Conservation (phyloP, 192 early-diverging fungal genomes). For the Dissophora ornata region DNA sequence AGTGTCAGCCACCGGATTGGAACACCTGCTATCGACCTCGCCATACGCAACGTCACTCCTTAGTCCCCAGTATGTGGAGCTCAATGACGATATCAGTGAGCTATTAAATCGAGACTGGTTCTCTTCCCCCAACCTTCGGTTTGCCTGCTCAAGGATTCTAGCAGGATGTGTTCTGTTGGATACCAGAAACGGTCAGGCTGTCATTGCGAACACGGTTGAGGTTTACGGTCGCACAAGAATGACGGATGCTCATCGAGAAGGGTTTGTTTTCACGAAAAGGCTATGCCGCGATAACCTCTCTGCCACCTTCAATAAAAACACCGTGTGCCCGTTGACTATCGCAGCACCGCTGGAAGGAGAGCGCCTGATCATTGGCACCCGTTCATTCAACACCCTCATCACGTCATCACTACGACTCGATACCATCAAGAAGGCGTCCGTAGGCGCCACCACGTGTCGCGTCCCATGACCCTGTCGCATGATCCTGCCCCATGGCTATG, state of each 20-base stretch:
- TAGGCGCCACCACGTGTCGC: slow-evolving; percentile 2
- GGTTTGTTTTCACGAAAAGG: slow-evolving; percentile 10
- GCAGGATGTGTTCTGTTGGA: slow-evolving; percentile 33
- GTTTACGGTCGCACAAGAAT: slow-evolving; percentile 15
- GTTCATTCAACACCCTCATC: slow-evolving; percentile 13
- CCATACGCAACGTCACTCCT: slow-evolving; percentile 1
- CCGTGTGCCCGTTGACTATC: slow-evolving; percentile 14
- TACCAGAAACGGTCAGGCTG: slow-evolving; percentile 13
- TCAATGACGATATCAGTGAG: slow-evolving; percentile 13
- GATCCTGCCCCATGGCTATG: no score
- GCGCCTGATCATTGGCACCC: slow-evolving; percentile 11
- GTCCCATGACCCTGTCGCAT: no score
- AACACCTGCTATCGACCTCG: slow-evolving; percentile 15
- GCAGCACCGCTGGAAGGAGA: slow-evolving; percentile 4
- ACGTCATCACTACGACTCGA: slow-evolving; percentile 33
- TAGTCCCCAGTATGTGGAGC: slow-evolving; percentile 9
- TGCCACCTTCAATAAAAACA: slow-evolving; percentile 17
- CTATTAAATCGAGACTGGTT: slow-evolving; percentile 47
- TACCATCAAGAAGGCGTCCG: slow-evolving; percentile 16
- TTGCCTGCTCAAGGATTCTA: slow-evolving; percentile 24
- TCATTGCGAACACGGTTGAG: slow-evolving; percentile 29
- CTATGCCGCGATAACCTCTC: neutral
- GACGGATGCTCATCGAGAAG: slow-evolving; percentile 17
- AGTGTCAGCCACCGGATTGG: slow-evolving; percentile 7
- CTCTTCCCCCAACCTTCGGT: slow-evolving; percentile 22